These are phyloP conservation scores for Zoysia matrella DNA, from an alignment of 202 grass and related monocot species.

Conservation along the genomic window DNA sequence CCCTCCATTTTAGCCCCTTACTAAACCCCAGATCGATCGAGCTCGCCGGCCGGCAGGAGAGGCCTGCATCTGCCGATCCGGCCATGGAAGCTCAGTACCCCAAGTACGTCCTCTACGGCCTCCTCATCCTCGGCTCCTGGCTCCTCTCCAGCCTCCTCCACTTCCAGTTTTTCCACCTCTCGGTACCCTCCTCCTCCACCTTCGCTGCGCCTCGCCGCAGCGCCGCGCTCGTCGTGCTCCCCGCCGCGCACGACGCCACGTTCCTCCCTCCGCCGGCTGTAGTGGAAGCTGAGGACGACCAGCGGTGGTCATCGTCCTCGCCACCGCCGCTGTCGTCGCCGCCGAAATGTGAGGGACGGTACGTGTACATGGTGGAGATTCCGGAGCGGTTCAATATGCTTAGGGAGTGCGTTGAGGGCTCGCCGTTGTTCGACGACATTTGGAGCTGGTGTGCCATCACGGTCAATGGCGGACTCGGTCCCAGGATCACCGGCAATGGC, in stretches of 20 bases:
- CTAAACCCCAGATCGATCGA: constrained; percentile 24
- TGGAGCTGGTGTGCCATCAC: constrained; percentile 41
- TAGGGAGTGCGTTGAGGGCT: constrained; percentile 23
- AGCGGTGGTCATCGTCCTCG: background rate
- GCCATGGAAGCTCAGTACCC: constrained; percentile 52
- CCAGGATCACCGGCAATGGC: constrained; percentile 9
- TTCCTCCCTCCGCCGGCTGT: constrained; percentile 7
- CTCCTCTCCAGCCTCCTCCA: constrained; percentile 54
- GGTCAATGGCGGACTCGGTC: constrained; percentile 53
- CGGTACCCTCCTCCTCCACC: background rate
- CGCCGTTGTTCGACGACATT: constrained; percentile 28
- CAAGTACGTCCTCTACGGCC: constrained; percentile 50
- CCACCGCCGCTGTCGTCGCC: background rate
- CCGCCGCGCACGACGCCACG: constrained; percentile 11
- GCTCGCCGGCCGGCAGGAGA: background rate
- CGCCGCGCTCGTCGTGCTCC: constrained; percentile 1
- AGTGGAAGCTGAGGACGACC: background rate
- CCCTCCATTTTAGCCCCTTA: background rate
- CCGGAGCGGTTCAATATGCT: constrained; percentile 45
- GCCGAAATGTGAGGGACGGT: constrained; percentile 35
- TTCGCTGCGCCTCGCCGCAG: background rate
- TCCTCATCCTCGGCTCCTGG: constrained; percentile 50
- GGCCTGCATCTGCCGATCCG: background rate
- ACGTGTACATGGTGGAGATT: constrained; percentile 39
- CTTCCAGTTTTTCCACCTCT: constrained; percentile 44